Evolutionary conservation across 768 basidiomycete species (phyloP).

Genomic region (Glaciozyma antarctica): DNA sequence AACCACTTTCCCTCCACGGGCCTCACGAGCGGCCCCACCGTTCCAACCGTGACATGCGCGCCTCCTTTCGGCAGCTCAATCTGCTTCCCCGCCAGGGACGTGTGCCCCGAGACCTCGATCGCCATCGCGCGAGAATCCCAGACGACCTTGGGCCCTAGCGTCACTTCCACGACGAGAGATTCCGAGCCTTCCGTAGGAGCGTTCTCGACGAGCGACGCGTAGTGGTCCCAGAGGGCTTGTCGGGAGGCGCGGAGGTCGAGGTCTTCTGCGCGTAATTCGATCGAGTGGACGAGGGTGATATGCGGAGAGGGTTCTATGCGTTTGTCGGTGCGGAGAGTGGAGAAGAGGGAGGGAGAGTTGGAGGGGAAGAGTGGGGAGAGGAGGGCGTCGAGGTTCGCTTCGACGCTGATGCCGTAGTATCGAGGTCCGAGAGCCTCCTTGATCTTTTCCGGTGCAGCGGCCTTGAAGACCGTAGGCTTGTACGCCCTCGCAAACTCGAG

Average conservation of each 20-base stretch:
- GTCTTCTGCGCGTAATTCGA: conserved; percentile 41
- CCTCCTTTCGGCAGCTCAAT: conserved; percentile 48
- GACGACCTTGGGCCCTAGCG: conserved; percentile 46
- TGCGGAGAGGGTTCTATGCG: conserved; percentile 61
- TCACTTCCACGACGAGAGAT: conserved; percentile 48
- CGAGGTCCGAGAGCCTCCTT: conserved; percentile 43
- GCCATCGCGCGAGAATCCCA: conserved; percentile 78
- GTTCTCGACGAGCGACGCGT: conserved; percentile 43
- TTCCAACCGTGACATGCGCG: conserved; percentile 85
- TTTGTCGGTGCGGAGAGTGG: conserved; percentile 42
- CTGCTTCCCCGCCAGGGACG: conserved; percentile 42
- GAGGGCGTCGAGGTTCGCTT: conserved; percentile 53
- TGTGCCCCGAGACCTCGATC: conserved; percentile 56
- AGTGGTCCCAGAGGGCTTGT: conserved; percentile 49
- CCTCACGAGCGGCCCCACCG: conserved; percentile 45
- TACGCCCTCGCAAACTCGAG: conserved; percentile 31
- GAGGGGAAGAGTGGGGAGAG: conserved; percentile 38
- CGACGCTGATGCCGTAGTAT: conserved; percentile 71
- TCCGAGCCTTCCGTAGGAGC: conserved; percentile 46
- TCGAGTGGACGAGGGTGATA: conserved; percentile 73
- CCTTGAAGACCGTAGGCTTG: conserved; percentile 16
- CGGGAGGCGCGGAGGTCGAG: conserved; percentile 26
- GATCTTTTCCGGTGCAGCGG: not conserved
- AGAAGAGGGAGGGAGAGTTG: conserved; percentile 45
- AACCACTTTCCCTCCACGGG: conserved; percentile 64